These are phyloP conservation scores for Ustilago hordei DNA, from an alignment of 1,284 basidiomycete species.

Conservation along the genomic window DNA sequence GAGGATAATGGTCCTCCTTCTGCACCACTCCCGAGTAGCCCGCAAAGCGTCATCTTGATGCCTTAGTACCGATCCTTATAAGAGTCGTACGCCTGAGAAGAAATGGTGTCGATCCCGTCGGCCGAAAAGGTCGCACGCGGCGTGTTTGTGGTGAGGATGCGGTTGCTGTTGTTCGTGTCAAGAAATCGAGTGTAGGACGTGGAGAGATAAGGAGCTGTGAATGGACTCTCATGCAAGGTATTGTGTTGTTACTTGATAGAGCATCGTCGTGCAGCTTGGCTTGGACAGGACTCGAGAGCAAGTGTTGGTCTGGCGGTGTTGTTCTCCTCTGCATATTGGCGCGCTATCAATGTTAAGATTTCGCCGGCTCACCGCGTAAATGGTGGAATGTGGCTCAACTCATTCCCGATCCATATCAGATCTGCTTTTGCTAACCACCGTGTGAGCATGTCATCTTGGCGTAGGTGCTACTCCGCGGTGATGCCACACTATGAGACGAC, in stretches of 20 bases:
- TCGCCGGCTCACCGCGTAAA: not conserved
- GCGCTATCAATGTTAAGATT: not conserved
- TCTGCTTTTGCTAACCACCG: not conserved
- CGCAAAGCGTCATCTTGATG: slow-evolving; percentile 27
- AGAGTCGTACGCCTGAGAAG: not conserved
- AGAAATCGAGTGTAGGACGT: not conserved
- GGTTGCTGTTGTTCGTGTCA: not conserved
- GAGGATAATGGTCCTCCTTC: not conserved
- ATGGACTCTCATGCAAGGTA: not conserved
- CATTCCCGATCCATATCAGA: slow-evolving; percentile 3
- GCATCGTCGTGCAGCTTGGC: slow-evolving; percentile 1
- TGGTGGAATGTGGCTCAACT: slow-evolving; percentile 21
- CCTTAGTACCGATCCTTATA: not conserved
- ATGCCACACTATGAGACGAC: not conserved
- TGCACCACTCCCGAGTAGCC: not conserved
- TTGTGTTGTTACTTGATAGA: not conserved
- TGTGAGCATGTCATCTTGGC: not conserved
- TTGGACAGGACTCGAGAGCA: not conserved
- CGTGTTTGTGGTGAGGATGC: not conserved
- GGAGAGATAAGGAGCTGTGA: not conserved
- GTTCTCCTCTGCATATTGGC: slow-evolving; percentile 1
- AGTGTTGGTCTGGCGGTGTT: slow-evolving; percentile 13
- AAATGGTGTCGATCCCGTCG: not conserved
- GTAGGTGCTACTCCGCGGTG: not conserved
- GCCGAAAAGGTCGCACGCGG: not conserved